A percentile compares a stretch with the other conserved stretches of the same genome.
Conservation (phyloP, 1,284 basidiomycete genomes). For the Cystobasidiaceae sp. region DNA sequence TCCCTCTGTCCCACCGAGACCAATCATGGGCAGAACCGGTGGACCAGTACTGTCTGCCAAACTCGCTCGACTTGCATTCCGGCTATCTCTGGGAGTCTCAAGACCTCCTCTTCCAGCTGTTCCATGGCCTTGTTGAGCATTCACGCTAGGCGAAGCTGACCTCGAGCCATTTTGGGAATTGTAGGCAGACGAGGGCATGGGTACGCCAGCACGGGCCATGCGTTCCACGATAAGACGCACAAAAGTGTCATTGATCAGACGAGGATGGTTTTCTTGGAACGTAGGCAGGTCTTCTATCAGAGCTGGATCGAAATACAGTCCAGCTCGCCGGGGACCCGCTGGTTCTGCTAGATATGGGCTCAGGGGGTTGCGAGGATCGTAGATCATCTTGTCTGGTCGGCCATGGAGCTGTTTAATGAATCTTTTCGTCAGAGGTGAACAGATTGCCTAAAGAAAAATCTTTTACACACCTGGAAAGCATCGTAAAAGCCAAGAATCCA, state of each 20-base stretch:
- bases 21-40: too few species aligned
- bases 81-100: too few species aligned
- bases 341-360: slow-evolving; percentile 48
- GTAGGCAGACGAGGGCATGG: background rate
- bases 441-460: background rate
- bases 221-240: slow-evolving; percentile 61
- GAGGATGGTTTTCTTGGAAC: slow-evolving; percentile 69
- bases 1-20: too few species aligned
- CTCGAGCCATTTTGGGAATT: background rate
- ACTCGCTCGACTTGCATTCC: too few species aligned
- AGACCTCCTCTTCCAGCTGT: too few species aligned
- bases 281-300: slow-evolving; percentile 66
- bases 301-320: slow-evolving; percentile 84
- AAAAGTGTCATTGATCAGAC: slow-evolving; percentile 60
- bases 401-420: slow-evolving; percentile 62
- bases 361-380: slow-evolving; percentile 70
- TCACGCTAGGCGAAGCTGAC: too few species aligned
- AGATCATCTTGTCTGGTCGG: slow-evolving; percentile 71
- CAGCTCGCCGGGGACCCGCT: slow-evolving; percentile 49
- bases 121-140: too few species aligned
- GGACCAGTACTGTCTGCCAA: too few species aligned
- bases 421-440: background rate
- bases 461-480: slow-evolving; percentile 38
- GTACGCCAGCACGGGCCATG: slow-evolving; percentile 52
- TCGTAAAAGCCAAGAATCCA: slow-evolving; percentile 69